Conservation (phyloP, 1,284 basidiomycete species). For the Trichosporon coremiiforme region DNA sequence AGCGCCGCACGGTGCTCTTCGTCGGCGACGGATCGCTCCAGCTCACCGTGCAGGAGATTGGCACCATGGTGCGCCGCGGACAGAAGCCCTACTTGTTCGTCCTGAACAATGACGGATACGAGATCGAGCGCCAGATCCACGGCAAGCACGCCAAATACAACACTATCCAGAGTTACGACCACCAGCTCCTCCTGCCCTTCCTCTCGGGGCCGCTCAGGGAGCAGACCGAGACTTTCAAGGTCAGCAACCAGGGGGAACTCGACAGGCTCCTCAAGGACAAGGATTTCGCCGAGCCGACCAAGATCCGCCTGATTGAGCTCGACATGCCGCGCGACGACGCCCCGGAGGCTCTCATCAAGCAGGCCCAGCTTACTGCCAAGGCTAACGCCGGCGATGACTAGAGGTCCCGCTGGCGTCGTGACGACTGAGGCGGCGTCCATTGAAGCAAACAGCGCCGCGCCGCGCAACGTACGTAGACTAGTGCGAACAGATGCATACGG, state of each 20-base stretch:
- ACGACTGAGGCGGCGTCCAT: too few relatives aligned
- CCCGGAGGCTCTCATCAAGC: conserved; percentile 50
- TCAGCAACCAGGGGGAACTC: conserved; percentile 60
- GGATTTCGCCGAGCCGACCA: conserved; percentile 50
- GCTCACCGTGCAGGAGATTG: conserved; percentile 59
- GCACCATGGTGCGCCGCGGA: conserved; percentile 59
- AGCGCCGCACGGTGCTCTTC: conserved; percentile 74
- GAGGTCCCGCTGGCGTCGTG: too few relatives aligned
- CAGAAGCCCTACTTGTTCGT: conserved; percentile 61
- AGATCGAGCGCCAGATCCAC: conserved; percentile 73
- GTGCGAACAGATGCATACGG: conserved; percentile 15
- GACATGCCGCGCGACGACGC: conserved; percentile 54
- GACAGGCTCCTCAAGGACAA: conserved; percentile 58
- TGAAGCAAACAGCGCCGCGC: too few relatives aligned
- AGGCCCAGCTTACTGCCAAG: conserved; percentile 43
- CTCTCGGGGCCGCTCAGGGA: conserved; percentile 35
- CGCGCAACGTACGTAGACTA: background rate
- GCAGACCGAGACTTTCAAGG: conserved; percentile 42
- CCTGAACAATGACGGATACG: conserved; percentile 87
- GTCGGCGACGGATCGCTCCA: conserved; percentile 67
- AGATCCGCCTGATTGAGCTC: conserved; percentile 55
- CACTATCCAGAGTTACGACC: conserved; percentile 57
- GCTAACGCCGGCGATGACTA: background rate
- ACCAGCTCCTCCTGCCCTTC: conserved; percentile 54
- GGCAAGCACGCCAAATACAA: conserved; percentile 57